These are phyloP conservation scores for Lavandula angustifolia DNA, from an alignment of 257 asterid species.

Conservation along the genomic window DNA sequence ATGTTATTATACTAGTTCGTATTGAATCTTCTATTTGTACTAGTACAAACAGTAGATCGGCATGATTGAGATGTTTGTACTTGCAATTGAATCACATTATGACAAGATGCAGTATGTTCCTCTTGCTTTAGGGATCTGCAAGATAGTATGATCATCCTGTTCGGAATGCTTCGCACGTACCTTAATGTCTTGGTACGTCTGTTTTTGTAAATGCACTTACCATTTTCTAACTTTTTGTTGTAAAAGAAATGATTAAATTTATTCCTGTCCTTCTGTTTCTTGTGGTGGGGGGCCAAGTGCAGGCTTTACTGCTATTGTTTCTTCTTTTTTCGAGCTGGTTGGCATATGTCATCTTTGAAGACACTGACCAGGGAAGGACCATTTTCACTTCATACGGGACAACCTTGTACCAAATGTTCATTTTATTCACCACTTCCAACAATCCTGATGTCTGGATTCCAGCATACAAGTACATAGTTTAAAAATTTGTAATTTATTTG, in stretches of 20 bases:
- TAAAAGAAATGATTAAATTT: neutral
- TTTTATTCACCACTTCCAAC: slow-evolving; percentile 95
- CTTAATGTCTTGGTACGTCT: slow-evolving; percentile 86
- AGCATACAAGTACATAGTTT: slow-evolving; percentile 81
- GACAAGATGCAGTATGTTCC: slow-evolving; percentile 27
- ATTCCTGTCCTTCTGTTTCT: slow-evolving; percentile 16
- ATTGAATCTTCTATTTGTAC: slow-evolving; percentile 23
- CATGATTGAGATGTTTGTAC: slow-evolving; percentile 22
- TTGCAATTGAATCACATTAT: slow-evolving; percentile 13
- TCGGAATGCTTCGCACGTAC: slow-evolving; percentile 88
- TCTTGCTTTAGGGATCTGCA: slow-evolving; percentile 65
- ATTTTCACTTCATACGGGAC: slow-evolving; percentile 68
- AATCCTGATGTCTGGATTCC: slow-evolving; percentile 99
- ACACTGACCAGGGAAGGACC: slow-evolving; percentile 81
- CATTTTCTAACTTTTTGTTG: neutral
- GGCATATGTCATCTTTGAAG: slow-evolving; percentile 95
- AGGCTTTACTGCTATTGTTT: slow-evolving; percentile 84
- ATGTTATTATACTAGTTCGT: slow-evolving; percentile 8
- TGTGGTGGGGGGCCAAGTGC: slow-evolving; percentile 39
- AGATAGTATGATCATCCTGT: slow-evolving; percentile 69
- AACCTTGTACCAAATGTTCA: slow-evolving; percentile 85
- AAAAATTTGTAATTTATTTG: slow-evolving; percentile 15
- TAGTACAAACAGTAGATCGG: slow-evolving; percentile 14
- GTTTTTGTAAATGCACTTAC: slow-evolving; percentile 17
- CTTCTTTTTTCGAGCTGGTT: slow-evolving; percentile 94